Conservation (phyloP, 2,329 filamentous ascomycete genomes). For the Sarocladiaceae sp. region DNA sequence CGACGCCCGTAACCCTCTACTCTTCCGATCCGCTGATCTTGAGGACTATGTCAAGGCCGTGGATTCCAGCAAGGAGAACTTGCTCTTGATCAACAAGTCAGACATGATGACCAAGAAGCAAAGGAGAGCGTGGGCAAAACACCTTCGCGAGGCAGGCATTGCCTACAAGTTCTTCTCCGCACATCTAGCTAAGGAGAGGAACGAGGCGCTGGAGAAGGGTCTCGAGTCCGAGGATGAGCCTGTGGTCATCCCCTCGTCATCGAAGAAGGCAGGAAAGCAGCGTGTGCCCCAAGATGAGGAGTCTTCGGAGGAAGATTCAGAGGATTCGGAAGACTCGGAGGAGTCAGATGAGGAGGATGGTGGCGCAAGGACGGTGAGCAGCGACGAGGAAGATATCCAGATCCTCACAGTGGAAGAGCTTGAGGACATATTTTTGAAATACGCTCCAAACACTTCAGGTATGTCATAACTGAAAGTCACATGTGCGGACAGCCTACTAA, state of each 20-base stretch:
- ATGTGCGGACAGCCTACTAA: slow-evolving; percentile 17
- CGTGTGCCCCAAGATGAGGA: slow-evolving; percentile 17
- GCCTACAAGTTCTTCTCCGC: slow-evolving; percentile 97
- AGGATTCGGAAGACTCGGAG: slow-evolving; percentile 34
- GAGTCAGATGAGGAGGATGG: slow-evolving; percentile 31
- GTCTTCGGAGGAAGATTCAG: slow-evolving; percentile 29
- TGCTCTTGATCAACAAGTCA: slow-evolving; percentile 95
- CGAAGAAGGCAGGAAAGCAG: slow-evolving; percentile 23
- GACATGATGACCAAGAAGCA: slow-evolving; percentile 96
- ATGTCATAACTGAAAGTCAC: slow-evolving; percentile 19
- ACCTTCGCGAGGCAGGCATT: slow-evolving; percentile 77
- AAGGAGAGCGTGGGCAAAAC: slow-evolving; percentile 77
- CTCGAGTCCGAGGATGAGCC: slow-evolving; percentile 37
- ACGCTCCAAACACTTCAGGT: slow-evolving; percentile 55
- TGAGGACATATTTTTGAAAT: slow-evolving; percentile 79
- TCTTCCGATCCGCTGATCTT: slow-evolving; percentile 92
- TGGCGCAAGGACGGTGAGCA: slow-evolving; percentile 19
- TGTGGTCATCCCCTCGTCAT: slow-evolving; percentile 5
- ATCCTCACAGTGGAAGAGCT: slow-evolving; percentile 93
- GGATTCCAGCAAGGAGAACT: slow-evolving; percentile 79
- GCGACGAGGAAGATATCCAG: slow-evolving; percentile 57
- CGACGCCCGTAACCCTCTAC: slow-evolving; percentile 87
- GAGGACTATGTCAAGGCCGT: slow-evolving; percentile 94
- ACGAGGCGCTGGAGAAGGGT: slow-evolving; percentile 63
- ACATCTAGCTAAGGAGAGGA: slow-evolving; percentile 81